Evolutionary conservation across 345 rosid genomes (phyloP).

Genomic region (Carallia brachiata): DNA sequence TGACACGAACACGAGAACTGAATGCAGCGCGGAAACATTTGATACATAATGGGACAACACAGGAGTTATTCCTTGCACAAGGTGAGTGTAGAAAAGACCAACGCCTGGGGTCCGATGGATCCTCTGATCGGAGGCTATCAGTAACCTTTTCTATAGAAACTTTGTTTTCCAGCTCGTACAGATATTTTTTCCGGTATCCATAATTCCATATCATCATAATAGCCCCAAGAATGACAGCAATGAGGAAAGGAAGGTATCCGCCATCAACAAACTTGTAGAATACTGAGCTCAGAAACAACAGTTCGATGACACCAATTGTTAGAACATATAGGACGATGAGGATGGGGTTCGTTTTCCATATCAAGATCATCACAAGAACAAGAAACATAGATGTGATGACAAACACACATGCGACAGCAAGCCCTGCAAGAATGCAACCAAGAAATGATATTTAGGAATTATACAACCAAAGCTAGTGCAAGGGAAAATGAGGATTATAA

Average conservation of each 20-base stretch:
- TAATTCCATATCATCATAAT: slow-evolving; percentile 70
- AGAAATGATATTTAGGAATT: too few relatives aligned
- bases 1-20: slow-evolving; percentile 63
- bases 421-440: too few relatives aligned
- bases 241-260: slow-evolving; percentile 55
- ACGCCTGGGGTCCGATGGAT: slow-evolving; percentile 47
- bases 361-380: slow-evolving; percentile 57
- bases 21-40: slow-evolving; percentile 57
- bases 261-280: slow-evolving; percentile 61
- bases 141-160: slow-evolving; percentile 34
- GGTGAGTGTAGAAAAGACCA: slow-evolving; percentile 46
- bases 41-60: slow-evolving; percentile 55
- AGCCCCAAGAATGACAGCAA: slow-evolving; percentile 42
- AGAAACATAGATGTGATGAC: slow-evolving; percentile 59
- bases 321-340: slow-evolving; percentile 43
- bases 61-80: slow-evolving; percentile 69
- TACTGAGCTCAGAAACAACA: slow-evolving; percentile 42
- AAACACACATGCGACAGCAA: slow-evolving; percentile 62
- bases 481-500: too few relatives aligned
- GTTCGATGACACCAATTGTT: slow-evolving; percentile 38
- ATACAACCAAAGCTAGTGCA: too few relatives aligned
- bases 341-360: slow-evolving; percentile 57
- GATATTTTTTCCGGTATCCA: slow-evolving; percentile 44
- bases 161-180: slow-evolving; percentile 57
- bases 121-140: slow-evolving; percentile 23